Conservation (phyloP, 2,329 filamentous ascomycete species). For the Nothophaeocryptopus gaeumannii region DNA sequence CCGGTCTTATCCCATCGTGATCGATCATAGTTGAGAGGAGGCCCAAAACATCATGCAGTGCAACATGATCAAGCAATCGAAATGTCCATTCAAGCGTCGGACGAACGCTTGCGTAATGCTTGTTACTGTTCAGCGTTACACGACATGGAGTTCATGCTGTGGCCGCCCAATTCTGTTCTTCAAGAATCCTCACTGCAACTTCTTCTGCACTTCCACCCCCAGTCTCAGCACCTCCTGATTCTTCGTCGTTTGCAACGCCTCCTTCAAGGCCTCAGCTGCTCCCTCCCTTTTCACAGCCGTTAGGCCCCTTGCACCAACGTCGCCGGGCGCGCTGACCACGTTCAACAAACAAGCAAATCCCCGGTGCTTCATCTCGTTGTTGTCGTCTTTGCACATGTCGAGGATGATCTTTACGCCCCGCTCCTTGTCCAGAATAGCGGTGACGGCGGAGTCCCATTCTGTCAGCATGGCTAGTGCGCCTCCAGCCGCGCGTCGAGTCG, state of each 20-base stretch:
- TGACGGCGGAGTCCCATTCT: slow-evolving; percentile 70
- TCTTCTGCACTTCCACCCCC: slow-evolving; percentile 12
- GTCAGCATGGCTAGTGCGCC: slow-evolving; percentile 85
- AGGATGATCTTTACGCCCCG: slow-evolving; percentile 75
- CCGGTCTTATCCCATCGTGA: too few relatives aligned
- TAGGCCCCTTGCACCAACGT: slow-evolving; percentile 60
- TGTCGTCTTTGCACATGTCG: slow-evolving; percentile 69
- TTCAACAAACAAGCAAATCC: slow-evolving; percentile 67
- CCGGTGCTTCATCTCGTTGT: slow-evolving; percentile 64
- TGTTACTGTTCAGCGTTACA: not conserved
- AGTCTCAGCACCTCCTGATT: slow-evolving; percentile 62
- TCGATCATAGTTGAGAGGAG: too few relatives aligned
- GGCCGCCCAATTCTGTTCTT: not conserved
- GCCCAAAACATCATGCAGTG: too few relatives aligned
- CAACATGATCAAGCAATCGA: too few relatives aligned
- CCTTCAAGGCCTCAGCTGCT: slow-evolving; percentile 62
- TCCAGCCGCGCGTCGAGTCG: slow-evolving; percentile 78
- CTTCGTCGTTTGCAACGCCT: slow-evolving; percentile 65
- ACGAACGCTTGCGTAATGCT: too few relatives aligned
- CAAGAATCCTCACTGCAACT: slow-evolving; percentile 5
- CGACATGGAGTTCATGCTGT: not conserved
- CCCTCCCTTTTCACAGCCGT: slow-evolving; percentile 60
- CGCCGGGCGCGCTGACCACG: slow-evolving; percentile 64
- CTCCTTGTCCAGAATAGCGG: slow-evolving; percentile 65
- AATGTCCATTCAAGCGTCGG: too few relatives aligned